Evolutionary conservation across 805 yeast genomes (phyloP).

Genomic region (Starmera pachycereana): DNA sequence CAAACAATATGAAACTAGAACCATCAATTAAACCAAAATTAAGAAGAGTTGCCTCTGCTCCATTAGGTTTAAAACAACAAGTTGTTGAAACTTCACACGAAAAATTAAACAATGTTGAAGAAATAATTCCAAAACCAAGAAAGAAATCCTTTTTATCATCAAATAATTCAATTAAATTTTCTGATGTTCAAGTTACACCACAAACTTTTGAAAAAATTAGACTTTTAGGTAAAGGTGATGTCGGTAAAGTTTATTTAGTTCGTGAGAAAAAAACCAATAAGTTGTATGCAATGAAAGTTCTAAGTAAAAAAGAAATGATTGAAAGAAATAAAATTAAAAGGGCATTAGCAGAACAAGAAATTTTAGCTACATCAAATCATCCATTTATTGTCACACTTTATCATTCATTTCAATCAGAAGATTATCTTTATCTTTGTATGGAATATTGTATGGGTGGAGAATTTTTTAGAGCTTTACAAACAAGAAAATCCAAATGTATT

Average conservation of each 20-base stretch:
- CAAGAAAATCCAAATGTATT: constrained; percentile 77
- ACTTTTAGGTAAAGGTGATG: constrained; percentile 94
- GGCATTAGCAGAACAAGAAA: constrained; percentile 94
- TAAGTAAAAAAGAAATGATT: constrained; percentile 88
- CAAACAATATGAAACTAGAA: constrained; percentile 9
- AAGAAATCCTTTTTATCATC: constrained; percentile 44
- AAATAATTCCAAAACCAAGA: constrained; percentile 24
- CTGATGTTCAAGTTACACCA: constrained; percentile 78
- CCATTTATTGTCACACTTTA: constrained; percentile 95
- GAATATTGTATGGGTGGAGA: constrained; percentile 99
- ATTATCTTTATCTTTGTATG: constrained; percentile 87
- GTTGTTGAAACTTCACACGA: constrained; percentile 3
- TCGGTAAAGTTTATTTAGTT: constrained; percentile 91
- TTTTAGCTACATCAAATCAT: constrained; percentile 87
- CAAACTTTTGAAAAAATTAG: constrained; percentile 81
- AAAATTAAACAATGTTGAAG: constrained; percentile 1
- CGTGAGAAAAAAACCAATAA: constrained; percentile 67
- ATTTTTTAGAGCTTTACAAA: constrained; percentile 91
- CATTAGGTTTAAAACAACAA: constrained; percentile 40
- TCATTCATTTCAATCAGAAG: constrained; percentile 94
- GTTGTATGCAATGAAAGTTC: constrained; percentile 86
- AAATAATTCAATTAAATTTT: constrained; percentile 52
- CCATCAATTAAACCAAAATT: constrained; percentile 24
- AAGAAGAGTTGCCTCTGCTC: constrained; percentile 80
- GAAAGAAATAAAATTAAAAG: constrained; percentile 90